phyloP scores from a whole-genome alignment of 768 basidiomycete genomes.

The Collybiopsis confluens region DNA sequence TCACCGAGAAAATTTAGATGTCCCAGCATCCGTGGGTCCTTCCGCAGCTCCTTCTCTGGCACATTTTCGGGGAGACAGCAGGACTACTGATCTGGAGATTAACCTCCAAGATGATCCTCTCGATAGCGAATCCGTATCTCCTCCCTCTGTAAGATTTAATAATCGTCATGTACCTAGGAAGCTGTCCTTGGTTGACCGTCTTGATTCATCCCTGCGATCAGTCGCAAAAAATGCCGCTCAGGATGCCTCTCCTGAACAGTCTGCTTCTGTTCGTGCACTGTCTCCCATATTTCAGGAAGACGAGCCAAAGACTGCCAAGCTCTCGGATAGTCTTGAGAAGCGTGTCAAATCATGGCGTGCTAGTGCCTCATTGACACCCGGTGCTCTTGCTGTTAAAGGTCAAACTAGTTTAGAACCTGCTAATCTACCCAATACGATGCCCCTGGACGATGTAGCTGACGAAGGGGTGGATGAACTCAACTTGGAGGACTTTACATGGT shows the following conservation, averaged over 20 bases:
- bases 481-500: conserved; percentile 67
- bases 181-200: conserved; percentile 65
- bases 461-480: conserved; percentile 37
- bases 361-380: conserved; percentile 45
- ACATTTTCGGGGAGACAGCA: conserved; percentile 54
- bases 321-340: conserved; percentile 38
- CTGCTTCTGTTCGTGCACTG: conserved; percentile 29
- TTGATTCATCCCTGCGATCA: conserved; percentile 42
- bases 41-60: conserved; percentile 39
- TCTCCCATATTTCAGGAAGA: conserved; percentile 64
- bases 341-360: conserved; percentile 68
- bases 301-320: conserved; percentile 48
- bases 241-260: conserved; percentile 18
- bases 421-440: conserved; percentile 44
- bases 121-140: conserved; percentile 25
- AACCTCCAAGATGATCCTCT: conserved; percentile 35
- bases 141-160: conserved; percentile 23
- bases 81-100: conserved; percentile 38
- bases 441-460: conserved; percentile 24
- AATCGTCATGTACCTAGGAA: conserved; percentile 58
- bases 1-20: conserved; percentile 38
- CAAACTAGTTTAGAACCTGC: conserved; percentile 48
- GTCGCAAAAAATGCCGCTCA: conserved; percentile 26
- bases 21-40: conserved; percentile 32
- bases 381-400: conserved; percentile 43